Base-by-base conservation (phyloP, 2,329 filamentous ascomycete genomes). In the Aspergillus uvarum region DNA sequence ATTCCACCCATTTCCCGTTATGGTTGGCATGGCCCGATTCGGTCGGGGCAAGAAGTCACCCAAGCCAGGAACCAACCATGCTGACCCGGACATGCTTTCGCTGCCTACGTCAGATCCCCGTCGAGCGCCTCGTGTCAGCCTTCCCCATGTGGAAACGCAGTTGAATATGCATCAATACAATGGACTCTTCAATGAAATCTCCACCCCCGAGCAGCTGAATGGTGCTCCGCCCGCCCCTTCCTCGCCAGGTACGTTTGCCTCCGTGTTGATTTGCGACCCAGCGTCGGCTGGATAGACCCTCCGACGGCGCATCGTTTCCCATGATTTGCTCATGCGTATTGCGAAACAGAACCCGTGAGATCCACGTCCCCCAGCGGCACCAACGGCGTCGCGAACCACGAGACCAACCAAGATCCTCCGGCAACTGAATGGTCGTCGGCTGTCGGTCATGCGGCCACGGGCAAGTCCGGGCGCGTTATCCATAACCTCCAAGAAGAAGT, bases 401-500 rank as follows among this genome's bases (percentile, higher is more conserved):
- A 29, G 7, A 29, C 67, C 14, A 71, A 72, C 63, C 67, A 65
- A 57, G 74, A 76, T 51, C 54, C 67, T 19, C 58, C 70, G 24
- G 54, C 64, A 21, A 62, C 71, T n/a, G 77, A 79, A 70, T 82
- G 80, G 80, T 82, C 78, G 11, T 77, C 80, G 1, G 80, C 80
- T 2, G 79, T 82, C 29, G 80, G 80, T 12, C 79, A 81, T 61
- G 80, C 80, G 38, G 76, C 78, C 24, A 79, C 77, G 7, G 80
- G 80, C 44, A 82, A 82, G 67, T 82, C 80, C 2, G 79, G 80
- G 29, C 77, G 80, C 38, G 80, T 82, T 21, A 82, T 82, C 56
- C 80, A 82, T 61, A 78, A 79, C 58, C 68, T 82, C 35, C 80
- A 81, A 67, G 79, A 79, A 63, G 80, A 82, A 51, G 81, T 81